A percentile compares a stretch with the other conserved stretches of the same genome.
Conservation (phyloP, 108 stramenopile species). For the Skeletonema costatum region DNA sequence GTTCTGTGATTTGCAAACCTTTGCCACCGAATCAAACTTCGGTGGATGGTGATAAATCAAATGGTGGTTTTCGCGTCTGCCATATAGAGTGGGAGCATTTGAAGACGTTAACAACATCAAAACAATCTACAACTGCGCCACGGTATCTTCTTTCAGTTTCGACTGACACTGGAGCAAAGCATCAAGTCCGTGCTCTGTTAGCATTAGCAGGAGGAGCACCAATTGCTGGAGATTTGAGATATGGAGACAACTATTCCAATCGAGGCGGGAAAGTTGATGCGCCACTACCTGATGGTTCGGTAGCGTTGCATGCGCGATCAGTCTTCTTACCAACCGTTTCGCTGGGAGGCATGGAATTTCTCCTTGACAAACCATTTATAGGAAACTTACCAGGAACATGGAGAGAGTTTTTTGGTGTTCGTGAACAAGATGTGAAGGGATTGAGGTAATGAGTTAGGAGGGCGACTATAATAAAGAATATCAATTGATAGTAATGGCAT, state of each 20-base stretch:
- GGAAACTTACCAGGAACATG: constrained; percentile 61
- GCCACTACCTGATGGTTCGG: constrained; percentile 75
- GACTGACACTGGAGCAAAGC: constrained; percentile 78
- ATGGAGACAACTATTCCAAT: constrained; percentile 47
- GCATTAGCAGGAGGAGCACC: constrained; percentile 62
- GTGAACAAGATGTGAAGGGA: constrained; percentile 34
- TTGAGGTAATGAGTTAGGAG: background rate
- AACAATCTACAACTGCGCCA: constrained; percentile 9
- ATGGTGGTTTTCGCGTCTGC: constrained; percentile 34
- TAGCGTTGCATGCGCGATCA: constrained; percentile 79
- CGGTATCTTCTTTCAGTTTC: constrained; percentile 50
- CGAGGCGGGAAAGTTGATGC: constrained; percentile 32
- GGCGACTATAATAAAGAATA: too few species aligned
- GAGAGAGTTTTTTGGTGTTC: constrained; percentile 59
- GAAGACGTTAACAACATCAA: constrained; percentile 10
- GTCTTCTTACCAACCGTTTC: constrained; percentile 57
- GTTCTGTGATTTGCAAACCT: constrained; percentile 42
- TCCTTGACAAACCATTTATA: constrained; percentile 50
- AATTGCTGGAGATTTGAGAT: constrained; percentile 80
- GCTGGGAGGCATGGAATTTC: constrained; percentile 59
- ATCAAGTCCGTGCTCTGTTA: constrained; percentile 82
- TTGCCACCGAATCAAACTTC: constrained; percentile 7
- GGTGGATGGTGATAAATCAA: background rate
- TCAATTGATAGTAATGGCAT: too few species aligned
- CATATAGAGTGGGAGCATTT: constrained; percentile 61